phyloP scores from a whole-genome alignment of 164 flowering plant species.

The Aristolochia fimbriata region DNA sequence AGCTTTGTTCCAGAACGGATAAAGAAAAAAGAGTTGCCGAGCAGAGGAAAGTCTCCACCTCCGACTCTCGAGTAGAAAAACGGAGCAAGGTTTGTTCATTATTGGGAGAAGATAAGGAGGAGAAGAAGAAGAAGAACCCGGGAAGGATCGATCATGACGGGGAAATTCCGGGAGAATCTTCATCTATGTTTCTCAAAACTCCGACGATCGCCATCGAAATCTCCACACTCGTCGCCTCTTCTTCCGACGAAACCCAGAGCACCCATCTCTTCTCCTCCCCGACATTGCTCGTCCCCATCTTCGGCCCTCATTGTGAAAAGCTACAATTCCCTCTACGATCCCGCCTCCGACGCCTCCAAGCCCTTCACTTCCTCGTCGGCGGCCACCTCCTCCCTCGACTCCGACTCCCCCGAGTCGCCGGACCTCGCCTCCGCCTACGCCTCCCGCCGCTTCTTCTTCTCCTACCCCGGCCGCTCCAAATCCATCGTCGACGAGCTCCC shows the following conservation, averaged over 20 bases:
- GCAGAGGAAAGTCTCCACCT: too few relatives aligned
- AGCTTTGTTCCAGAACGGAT: too few relatives aligned
- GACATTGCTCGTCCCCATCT: background rate
- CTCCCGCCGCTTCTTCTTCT: conserved; percentile 15
- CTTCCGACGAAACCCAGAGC: background rate
- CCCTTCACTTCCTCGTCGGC: background rate
- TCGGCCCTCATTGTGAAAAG: background rate
- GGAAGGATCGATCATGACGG: conserved; percentile 5
- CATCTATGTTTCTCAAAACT: conserved; percentile 41
- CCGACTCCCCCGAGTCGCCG: background rate
- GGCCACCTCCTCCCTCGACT: background rate
- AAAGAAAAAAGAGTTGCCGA: too few relatives aligned
- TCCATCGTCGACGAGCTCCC: conserved; percentile 28
- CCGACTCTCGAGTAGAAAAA: too few relatives aligned
- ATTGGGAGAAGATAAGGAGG: background rate
- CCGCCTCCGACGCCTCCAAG: background rate
- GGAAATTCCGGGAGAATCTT: conserved; percentile 32
- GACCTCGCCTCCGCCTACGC: conserved; percentile 9
- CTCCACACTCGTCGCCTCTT: background rate
- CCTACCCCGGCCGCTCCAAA: conserved; percentile 16
- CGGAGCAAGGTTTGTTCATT: too few relatives aligned
- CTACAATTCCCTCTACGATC: conserved; percentile 10
- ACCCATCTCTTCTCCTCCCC: background rate
- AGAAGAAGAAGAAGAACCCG: background rate
- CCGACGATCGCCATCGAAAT: conserved; percentile 17